Evolutionary conservation across 768 basidiomycete species (phyloP).

Genomic region (Mycena sanguinolenta): DNA sequence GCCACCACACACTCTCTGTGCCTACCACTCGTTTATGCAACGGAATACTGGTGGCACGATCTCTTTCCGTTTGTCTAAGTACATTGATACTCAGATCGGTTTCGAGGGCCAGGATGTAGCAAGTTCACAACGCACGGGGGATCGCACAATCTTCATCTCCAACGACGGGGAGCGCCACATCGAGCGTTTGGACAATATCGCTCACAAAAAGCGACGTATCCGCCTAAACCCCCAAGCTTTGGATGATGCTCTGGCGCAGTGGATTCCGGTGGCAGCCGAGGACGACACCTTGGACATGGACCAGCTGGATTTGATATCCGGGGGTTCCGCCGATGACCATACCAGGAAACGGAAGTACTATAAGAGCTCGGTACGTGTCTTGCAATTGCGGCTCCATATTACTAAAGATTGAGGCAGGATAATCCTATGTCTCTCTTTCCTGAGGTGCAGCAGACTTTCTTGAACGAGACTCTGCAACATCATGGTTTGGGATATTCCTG

Average conservation of each 20-base stretch:
- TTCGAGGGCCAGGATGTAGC: background rate
- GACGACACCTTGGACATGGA: background rate
- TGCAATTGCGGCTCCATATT: background rate
- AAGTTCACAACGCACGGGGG: background rate
- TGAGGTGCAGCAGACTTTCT: background rate
- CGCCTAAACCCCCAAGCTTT: background rate
- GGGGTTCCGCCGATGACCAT: background rate
- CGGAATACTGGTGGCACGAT: background rate
- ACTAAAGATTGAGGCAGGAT: background rate
- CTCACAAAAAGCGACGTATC: constrained; percentile 4
- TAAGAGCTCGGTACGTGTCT: constrained; percentile 1
- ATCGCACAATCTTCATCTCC: constrained; percentile 3
- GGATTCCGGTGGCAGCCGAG: background rate
- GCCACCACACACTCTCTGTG: no score
- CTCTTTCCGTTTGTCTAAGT: background rate
- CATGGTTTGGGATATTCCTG: constrained; percentile 10
- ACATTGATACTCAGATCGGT: background rate
- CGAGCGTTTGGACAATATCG: background rate
- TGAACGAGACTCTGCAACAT: background rate
- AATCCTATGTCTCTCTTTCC: constrained; percentile 11
- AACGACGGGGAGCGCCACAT: constrained; percentile 1
- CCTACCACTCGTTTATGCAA: background rate
- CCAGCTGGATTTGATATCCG: background rate
- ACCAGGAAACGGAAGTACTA: constrained; percentile 9
- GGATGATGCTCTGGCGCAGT: background rate